Evolutionary conservation across 148 eudicot species (phyloP).

Genomic region (Hydrangea macrophylla): DNA sequence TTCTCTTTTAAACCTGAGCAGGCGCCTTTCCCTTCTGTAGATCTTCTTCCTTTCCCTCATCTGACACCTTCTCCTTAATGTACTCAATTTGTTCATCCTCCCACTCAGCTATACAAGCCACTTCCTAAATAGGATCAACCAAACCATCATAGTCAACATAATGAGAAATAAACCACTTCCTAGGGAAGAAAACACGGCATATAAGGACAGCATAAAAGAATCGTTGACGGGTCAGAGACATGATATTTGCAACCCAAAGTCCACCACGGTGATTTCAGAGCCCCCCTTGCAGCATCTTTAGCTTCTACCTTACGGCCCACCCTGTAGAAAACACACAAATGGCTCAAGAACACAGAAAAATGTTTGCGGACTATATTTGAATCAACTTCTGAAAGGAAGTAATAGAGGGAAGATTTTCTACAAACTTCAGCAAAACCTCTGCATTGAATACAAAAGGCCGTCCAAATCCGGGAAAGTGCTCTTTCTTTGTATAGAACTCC

Average conservation of each 20-base stretch:
- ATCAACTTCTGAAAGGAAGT: neutral
- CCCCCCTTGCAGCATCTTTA: constrained; percentile 85
- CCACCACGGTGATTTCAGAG: constrained; percentile 97
- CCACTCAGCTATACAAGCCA: constrained; percentile 86
- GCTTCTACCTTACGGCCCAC: constrained; percentile 81
- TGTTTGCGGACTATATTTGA: neutral
- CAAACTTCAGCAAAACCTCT: constrained; percentile 68
- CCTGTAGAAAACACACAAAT: constrained; percentile 40
- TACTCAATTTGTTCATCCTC: constrained; percentile 90
- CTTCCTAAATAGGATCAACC: constrained; percentile 54
- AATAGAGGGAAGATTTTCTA: constrained; percentile 10
- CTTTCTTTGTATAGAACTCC: constrained; percentile 85
- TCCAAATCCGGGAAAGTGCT: constrained; percentile 98
- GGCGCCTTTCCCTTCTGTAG: constrained; percentile 82
- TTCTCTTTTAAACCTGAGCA: constrained; percentile 89
- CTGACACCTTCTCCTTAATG: constrained; percentile 78
- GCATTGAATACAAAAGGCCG: constrained; percentile 92
- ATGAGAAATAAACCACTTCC: constrained; percentile 1
- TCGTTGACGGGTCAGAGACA: constrained; percentile 30
- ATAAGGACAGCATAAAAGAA: neutral
- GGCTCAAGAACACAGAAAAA: neutral
- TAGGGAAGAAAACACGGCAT: neutral
- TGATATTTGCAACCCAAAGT: constrained; percentile 88
- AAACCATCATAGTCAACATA: neutral
- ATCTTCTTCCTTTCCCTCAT: constrained; percentile 75